These are phyloP conservation scores for Penicillium rolfsii DNA, from an alignment of 2,329 filamentous ascomycete genomes.

Conservation along the genomic window DNA sequence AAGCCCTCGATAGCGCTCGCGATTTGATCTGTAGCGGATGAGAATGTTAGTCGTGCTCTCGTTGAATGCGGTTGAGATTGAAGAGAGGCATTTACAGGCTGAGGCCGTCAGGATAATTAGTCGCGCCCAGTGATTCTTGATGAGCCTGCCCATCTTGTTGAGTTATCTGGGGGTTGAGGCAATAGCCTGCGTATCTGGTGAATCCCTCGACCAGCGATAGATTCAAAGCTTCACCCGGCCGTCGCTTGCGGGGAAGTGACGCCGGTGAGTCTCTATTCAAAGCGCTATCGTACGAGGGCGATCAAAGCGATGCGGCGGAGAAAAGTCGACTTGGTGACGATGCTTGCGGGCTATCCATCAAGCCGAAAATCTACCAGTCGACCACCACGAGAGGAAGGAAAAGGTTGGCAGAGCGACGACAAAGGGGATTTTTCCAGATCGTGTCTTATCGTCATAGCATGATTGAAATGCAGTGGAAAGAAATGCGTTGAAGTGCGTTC, in stretches of 20 bases:
- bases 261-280: not conserved
- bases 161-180: constrained; percentile 5
- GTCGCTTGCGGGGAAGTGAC: constrained; percentile 12
- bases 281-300: not conserved
- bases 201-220: constrained; percentile 37
- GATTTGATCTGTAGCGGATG: constrained; percentile 71
- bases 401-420: not conserved
- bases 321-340: not conserved
- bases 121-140: constrained; percentile 99
- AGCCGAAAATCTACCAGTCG: not conserved
- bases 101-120: constrained; percentile 89
- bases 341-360: constrained; percentile 3
- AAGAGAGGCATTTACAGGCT: constrained; percentile 59
- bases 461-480: constrained; percentile 7
- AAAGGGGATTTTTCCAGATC: not conserved
- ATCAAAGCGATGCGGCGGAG: not conserved
- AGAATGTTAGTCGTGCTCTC: not conserved
- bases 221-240: constrained; percentile 1
- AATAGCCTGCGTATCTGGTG: constrained; percentile 1
- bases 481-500: not conserved
- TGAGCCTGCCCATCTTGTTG: constrained; percentile 82
- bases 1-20: constrained; percentile 80
- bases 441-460: constrained; percentile 16
- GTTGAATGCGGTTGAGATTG: not conserved
- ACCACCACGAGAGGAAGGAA: not conserved